Base-by-base conservation (phyloP, 768 basidiomycete species). In the Tremella yokohamensis region DNA sequence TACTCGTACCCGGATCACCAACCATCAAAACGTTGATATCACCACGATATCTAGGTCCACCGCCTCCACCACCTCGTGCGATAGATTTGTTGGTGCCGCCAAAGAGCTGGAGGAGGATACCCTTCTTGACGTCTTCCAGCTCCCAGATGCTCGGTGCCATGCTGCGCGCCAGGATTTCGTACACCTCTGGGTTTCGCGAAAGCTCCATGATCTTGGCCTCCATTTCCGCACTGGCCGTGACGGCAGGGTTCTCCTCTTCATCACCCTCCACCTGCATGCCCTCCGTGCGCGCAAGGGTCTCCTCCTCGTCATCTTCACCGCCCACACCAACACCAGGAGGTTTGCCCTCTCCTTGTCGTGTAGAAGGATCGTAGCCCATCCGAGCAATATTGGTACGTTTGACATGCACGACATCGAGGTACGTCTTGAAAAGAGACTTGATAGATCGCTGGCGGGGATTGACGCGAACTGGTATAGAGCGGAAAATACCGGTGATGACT, bases 71-170 rank as follows among this genome's bases (percentile, higher is more conserved):
- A 52, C 96, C 96, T 55, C 85, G 82, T 1, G 89, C 83, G 63
- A 98, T 89, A 68, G 81, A 91, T 81, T 99, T 99, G 77, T 97
- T 98, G 37, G 96, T 97, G 0, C 96, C 96, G 2, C 96, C 96
- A 77, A 99, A 98, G 22, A 99, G 78, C 76, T 98, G 94, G 29
- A 99, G 79, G 58, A 99, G 74, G 53, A 98, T 96, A 0, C 96
- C 96, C 80, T 98, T 97, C 80, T 99, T 99, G 58, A 98, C 91
- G 72, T 99, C 96, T 22, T 98, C 93, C 89, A 98, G 87, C 75
- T 90, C 89, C 86, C 90, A 98, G 64, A 99, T 96, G 34, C 86
- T 88, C 15, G 96, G 96, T 1, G 93, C 94, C 55, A 99, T 82
- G 1, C 87, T 90, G 16, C 87, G 81, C 8, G 92, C 79, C 4